These are phyloP conservation scores for Hypoxylon sp. DNA, from an alignment of 2,329 filamentous ascomycete genomes.

Conservation along the genomic window DNA sequence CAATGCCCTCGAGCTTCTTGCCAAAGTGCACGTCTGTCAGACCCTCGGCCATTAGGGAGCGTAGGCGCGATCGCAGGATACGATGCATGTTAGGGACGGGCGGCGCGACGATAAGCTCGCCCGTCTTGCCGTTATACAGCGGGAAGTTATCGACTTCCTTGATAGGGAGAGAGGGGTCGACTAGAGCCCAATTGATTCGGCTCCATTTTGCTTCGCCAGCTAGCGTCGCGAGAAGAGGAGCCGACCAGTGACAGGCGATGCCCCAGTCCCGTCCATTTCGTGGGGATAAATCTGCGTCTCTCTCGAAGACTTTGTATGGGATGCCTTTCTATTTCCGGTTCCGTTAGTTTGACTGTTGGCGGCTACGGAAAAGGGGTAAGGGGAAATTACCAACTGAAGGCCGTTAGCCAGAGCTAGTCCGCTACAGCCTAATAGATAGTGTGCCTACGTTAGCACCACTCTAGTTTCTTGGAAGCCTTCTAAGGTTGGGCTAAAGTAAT, in stretches of 20 bases:
- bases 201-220: constrained; percentile 47
- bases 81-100: constrained; percentile 43
- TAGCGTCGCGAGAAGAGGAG: constrained; percentile 42
- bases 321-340: constrained; percentile 43
- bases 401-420: constrained; percentile 49
- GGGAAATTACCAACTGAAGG: constrained; percentile 41
- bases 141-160: constrained; percentile 20
- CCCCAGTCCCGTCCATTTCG: constrained; percentile 49
- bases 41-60: constrained; percentile 54
- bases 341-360: not conserved
- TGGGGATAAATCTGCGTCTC: constrained; percentile 31
- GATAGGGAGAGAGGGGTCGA: constrained; percentile 42
- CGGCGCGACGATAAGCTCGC: constrained; percentile 37
- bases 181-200: constrained; percentile 34
- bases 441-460: constrained; percentile 10
- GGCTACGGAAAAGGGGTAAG: not conserved
- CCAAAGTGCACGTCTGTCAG: constrained; percentile 56
- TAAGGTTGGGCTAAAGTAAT: not conserved
- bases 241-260: constrained; percentile 48
- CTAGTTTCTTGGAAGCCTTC: not conserved
- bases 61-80: constrained; percentile 55
- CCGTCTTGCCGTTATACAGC: constrained; percentile 47
- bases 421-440: constrained; percentile 40
- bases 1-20: constrained; percentile 57
- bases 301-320: constrained; percentile 48